Conservation (phyloP, 2,329 filamentous ascomycete species). For the Clarireedia monteithiana region DNA sequence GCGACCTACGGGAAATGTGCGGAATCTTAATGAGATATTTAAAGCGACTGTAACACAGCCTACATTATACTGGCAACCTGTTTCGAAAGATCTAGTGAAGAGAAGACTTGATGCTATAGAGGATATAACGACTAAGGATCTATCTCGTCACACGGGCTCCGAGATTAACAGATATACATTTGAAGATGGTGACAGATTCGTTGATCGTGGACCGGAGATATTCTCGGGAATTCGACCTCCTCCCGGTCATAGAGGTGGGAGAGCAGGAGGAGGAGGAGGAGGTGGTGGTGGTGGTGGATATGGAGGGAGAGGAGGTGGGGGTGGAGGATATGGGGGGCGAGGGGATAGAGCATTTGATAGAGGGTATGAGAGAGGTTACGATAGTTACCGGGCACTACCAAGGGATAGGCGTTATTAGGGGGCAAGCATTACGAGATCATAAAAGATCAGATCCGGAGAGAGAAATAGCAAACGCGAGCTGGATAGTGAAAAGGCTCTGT, state of each 20-base stretch:
- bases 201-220: conserved; percentile 66
- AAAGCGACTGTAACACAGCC: conserved; percentile 52
- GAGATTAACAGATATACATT: conserved; percentile 61
- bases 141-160: conserved; percentile 34
- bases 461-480: neutral
- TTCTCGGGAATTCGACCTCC: conserved; percentile 57
- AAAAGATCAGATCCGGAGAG: neutral
- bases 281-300: neutral
- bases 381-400: conserved; percentile 1
- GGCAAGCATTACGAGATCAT: neutral
- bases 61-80: conserved; percentile 56
- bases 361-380: neutral
- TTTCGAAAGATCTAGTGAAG: conserved; percentile 54
- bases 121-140: conserved; percentile 32
- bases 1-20: conserved; percentile 1
- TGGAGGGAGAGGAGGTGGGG: conserved; percentile 7
- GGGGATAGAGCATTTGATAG: conserved; percentile 4
- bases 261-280: neutral
- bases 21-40: conserved; percentile 45
- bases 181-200: conserved; percentile 56
- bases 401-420: conserved; percentile 7
- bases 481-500: neutral
- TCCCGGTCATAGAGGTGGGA: conserved; percentile 30
- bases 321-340: conserved; percentile 1
- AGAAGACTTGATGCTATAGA: conserved; percentile 56